Conservation (phyloP, 306 rosid genomes). For the Acacia acuminata region DNA sequence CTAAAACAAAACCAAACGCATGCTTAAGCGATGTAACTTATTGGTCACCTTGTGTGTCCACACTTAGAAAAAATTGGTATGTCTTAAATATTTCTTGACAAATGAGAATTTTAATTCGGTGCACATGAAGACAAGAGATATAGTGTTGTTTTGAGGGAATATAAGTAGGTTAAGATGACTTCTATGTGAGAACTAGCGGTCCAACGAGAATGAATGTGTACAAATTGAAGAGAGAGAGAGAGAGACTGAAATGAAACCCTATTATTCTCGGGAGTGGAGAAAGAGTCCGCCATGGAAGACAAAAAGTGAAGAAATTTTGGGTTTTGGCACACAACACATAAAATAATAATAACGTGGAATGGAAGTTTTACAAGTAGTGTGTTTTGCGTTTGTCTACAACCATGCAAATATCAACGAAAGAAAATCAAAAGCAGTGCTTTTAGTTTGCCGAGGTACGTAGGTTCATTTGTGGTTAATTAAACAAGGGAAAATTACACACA, state of each 20-base stretch:
- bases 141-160: background rate
- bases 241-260: background rate
- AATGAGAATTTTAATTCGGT: background rate
- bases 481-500: too few relatives aligned
- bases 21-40: background rate
- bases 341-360: constrained; percentile 34
- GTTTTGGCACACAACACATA: background rate
- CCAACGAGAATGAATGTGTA: constrained; percentile 29
- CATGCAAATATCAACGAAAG: constrained; percentile 24
- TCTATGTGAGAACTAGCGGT: constrained; percentile 25
- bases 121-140: background rate
- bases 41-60: background rate
- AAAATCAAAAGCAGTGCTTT: constrained; percentile 24
- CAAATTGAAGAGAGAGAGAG: background rate
- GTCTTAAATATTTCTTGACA: background rate
- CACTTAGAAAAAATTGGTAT: background rate
- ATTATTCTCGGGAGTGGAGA: constrained; percentile 6
- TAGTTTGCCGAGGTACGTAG: constrained; percentile 26
- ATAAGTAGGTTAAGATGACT: background rate
- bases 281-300: constrained; percentile 16
- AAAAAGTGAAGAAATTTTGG: background rate
- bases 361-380: constrained; percentile 48
- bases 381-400: constrained; percentile 65
- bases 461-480: constrained; percentile 6
- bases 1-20: background rate